Base-by-base conservation (phyloP, 108 stramenopile species). In the Hondaea fermentalgiana region DNA sequence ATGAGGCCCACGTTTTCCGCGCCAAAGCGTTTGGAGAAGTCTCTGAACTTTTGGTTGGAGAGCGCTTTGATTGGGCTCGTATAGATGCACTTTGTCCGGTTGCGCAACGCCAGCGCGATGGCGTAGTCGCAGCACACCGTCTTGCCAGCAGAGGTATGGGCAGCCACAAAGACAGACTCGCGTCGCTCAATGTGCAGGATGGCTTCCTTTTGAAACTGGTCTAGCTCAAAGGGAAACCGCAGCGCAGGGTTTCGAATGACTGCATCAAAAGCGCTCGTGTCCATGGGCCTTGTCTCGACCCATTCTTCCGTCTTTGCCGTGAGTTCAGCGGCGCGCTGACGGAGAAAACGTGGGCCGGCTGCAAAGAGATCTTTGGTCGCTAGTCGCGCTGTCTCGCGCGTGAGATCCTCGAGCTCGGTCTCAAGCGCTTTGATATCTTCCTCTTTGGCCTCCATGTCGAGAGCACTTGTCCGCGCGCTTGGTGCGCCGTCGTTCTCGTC, bases 61-160 rank as follows among this genome's bases (percentile, higher is more conserved):
- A 98, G 89, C 12, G 98, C 98, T 88, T 98, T 98, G 90, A 98
- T 97, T 0, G 98, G 98, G 59, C 94, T 94, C 21, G 98, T 98
- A 92, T 97, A 97, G 35, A 97, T 93, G 72, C 93, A 94, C 64
- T 96, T 76, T 4, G 95, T 96, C 72, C 95, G 93, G 89, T 95
- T 95, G 45, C 94, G 91, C 91, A 91, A 89, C 5, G 95, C 94
- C 87, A 96, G 90, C 0, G 96, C 96, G 71, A 97, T 95, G 51
- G 97, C 98, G 90, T 97, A 97, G 88, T 97, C 97, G 12, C 97
- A 97, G 28, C 95, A 94, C 0, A 97, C 96, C 16, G 98, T 98
- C 92, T 98, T 98, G 4, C 98, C 98, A 5, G 97, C 96, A 10
- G 95, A 96, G 25, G 98, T 98, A 87, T 97, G 98, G 4, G 98